Conservation (phyloP, 2,329 filamentous ascomycete species). For the Sporothrix sp. region DNA sequence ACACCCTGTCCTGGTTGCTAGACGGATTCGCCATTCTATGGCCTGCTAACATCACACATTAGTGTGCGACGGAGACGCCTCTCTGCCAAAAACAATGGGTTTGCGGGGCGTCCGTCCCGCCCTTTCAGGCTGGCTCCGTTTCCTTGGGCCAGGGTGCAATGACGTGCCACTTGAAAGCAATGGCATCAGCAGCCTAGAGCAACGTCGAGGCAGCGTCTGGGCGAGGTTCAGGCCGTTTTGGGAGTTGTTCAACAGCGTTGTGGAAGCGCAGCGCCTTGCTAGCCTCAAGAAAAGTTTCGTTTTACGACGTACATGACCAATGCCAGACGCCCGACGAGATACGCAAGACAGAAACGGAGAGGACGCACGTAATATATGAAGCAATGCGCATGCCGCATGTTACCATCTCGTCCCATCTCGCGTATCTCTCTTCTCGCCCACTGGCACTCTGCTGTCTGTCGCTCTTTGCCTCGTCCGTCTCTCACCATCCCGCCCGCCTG, state of each 20-base stretch:
- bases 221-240: background rate
- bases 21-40: slow-evolving; percentile 1
- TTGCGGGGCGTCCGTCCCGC: too few relatives aligned
- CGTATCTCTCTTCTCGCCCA: background rate
- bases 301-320: too few relatives aligned
- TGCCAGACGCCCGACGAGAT: too few relatives aligned
- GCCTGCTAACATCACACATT: slow-evolving; percentile 6
- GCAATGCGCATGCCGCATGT: background rate
- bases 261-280: too few relatives aligned
- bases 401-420: background rate
- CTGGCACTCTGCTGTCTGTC: too few relatives aligned
- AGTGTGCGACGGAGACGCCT: background rate
- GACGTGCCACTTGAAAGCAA: background rate
- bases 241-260: background rate
- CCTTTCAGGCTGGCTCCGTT: background rate
- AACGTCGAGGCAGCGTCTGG: background rate
- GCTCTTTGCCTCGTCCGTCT: too few relatives aligned
- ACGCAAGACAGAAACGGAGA: too few relatives aligned
- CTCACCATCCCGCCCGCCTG: too few relatives aligned
- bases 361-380: too few relatives aligned
- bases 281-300: slow-evolving; percentile 1
- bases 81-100: too few relatives aligned
- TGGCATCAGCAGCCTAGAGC: slow-evolving; percentile 3
- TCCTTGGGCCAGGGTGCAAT: background rate
- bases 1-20: background rate